Conservation (phyloP, 345 rosid species). For the Boechera divaricarpa region DNA sequence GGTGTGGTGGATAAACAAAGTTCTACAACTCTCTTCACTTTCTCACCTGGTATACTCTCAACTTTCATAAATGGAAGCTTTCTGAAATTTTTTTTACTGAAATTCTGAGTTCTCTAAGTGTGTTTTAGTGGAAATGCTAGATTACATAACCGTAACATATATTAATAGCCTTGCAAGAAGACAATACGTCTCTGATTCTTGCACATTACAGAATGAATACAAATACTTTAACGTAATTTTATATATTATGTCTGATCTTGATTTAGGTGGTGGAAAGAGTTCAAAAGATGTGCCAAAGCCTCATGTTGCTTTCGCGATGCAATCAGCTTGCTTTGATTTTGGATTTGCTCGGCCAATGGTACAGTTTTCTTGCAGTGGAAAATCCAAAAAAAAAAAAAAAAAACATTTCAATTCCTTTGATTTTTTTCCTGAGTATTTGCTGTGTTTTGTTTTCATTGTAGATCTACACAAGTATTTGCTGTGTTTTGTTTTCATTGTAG, state of each 20-base stretch:
- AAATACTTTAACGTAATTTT: not conserved
- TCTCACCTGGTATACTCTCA: slow-evolving; percentile 55
- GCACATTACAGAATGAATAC: not conserved
- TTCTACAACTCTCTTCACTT: slow-evolving; percentile 53
- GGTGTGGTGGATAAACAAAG: slow-evolving; percentile 50
- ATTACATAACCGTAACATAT: not conserved
- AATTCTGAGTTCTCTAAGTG: slow-evolving; percentile 5
- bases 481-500: slow-evolving; percentile 44
- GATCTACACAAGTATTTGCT: too few relatives aligned
- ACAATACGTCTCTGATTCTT: slow-evolving; percentile 17
- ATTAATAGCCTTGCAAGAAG: slow-evolving; percentile 4
- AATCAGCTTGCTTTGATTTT: slow-evolving; percentile 62
- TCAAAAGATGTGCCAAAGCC: slow-evolving; percentile 56
- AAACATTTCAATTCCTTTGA: not conserved
- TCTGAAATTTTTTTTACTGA: not conserved
- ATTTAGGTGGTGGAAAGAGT: slow-evolving; percentile 64
- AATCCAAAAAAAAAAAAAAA: not conserved
- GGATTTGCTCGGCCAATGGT: slow-evolving; percentile 80
- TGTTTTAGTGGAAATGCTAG: not conserved
- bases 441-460: not conserved
- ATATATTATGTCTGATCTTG: not conserved
- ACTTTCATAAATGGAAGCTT: not conserved
- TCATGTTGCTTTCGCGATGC: slow-evolving; percentile 55
- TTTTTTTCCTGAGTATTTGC: slow-evolving; percentile 20
- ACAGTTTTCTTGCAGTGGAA: slow-evolving; percentile 11